Conservation (phyloP, 2,329 filamentous ascomycete genomes). For the Arthrobotrys sinensis region DNA sequence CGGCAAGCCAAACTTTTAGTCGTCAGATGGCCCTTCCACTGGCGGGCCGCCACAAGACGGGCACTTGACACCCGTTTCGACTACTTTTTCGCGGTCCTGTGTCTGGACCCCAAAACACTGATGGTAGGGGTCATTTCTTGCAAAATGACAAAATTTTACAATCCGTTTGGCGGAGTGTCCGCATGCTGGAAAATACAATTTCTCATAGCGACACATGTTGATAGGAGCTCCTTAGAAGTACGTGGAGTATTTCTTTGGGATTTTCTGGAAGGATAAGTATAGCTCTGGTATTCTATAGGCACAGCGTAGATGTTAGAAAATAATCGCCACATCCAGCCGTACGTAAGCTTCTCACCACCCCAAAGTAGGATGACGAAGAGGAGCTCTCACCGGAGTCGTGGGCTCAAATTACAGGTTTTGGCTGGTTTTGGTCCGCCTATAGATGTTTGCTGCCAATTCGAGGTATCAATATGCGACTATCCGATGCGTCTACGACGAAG, state of each 20-base stretch:
- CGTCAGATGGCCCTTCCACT: conserved; percentile 29
- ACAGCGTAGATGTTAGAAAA: conserved; percentile 1
- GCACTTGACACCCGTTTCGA: conserved; percentile 68
- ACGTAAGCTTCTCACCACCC: not conserved
- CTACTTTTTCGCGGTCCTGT: conserved; percentile 69
- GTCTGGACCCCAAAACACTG: conserved; percentile 78
- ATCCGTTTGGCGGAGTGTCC: conserved; percentile 75
- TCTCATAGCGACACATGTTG: conserved; percentile 80
- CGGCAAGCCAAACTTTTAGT: conserved; percentile 15
- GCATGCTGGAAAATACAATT: conserved; percentile 76
- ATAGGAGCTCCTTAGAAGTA: not conserved
- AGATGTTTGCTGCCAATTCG: not conserved
- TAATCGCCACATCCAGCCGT: not conserved
- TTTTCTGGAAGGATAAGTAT: conserved; percentile 21
- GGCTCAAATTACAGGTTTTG: conserved; percentile 7
- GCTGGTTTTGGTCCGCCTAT: not conserved
- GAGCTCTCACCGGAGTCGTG: conserved; percentile 7
- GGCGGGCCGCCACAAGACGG: conserved; percentile 45
- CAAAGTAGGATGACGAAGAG: not conserved
- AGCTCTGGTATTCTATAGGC: not conserved
- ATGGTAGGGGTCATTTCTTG: conserved; percentile 80
- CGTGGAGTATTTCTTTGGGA: not conserved
- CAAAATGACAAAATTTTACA: conserved; percentile 81
- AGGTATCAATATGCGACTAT: conserved; percentile 26
- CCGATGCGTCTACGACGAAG: conserved; percentile 24